Evolutionary conservation across 148 eudicot genomes (phyloP), one percentile per base, ranked within the genome.

Genomic region (Simmondsia chinensis): DNA sequence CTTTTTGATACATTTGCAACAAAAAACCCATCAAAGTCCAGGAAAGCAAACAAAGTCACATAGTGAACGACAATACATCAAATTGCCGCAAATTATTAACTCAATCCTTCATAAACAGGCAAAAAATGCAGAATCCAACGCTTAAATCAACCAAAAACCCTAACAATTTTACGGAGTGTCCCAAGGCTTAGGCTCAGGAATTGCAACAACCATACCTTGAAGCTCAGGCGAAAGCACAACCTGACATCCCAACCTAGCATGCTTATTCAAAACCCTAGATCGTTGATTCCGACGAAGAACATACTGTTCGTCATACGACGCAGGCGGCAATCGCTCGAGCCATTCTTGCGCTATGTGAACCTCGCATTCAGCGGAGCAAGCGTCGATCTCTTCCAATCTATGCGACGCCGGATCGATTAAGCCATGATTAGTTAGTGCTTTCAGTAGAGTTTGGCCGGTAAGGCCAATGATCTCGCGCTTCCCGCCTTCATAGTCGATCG

Each of bases 161-260:
- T 20, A 23, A 2, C 2, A 21, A 12, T 11, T 41, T 82, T 75
- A 82, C 29, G 93, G 96, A 39, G 45, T 87, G 40, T 87, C 96
- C 96, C 96, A 87, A 1, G 88, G 74, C 78, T 65, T 87, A 29
- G 89, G 73, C 60, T 93, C 99, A 0, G 99, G 96, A 10, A 93
- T 76, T 15, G 99, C 96, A n/a, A 93, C 94, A 35, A 93, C 96
- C 96, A 93, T 93, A 48, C 99, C 99, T 53, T 93, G 82, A 20
- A 86, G 68, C 22, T 73, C 91, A 32, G 26, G 64, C 3, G 69
- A n/a, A 16, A 93, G 70, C 33, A 82, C 71, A 45, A 93, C 94
- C 79, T 93, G 99, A 46, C 99, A 93, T 0, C 94, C 96, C 35
- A 86, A 60, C 73, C 99, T 72, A 0, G 99, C 52, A 31, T 93